Evolutionary conservation across 2,329 filamentous ascomycete species (phyloP).

Genomic region (Nemania sp.): DNA sequence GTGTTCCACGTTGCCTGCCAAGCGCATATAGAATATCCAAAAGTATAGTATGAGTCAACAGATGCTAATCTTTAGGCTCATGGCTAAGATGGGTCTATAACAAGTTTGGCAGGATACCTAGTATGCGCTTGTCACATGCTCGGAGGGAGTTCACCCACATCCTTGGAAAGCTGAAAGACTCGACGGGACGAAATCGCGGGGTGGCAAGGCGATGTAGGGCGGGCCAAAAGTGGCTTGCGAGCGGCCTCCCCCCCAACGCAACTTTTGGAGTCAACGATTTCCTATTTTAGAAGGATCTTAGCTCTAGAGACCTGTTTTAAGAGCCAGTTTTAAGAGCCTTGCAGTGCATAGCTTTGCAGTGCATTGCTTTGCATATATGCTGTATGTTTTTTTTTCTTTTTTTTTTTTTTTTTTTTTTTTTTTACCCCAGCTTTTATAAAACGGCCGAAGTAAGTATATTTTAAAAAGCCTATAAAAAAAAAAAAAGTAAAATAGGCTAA

Average conservation of each 20-base stretch:
- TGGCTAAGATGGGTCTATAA: not conserved
- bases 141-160: constrained; percentile 5
- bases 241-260: constrained; percentile 37
- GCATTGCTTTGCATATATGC: no score
- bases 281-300: no score
- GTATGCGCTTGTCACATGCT: not conserved
- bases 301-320: no score
- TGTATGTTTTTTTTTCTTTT: no score
- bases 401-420: no score
- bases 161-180: constrained; percentile 39
- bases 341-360: no score
- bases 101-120: not conserved
- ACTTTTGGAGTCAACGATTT: no score
- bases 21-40: not conserved
- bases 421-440: no score
- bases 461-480: no score
- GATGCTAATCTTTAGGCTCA: not conserved
- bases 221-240: constrained; percentile 34
- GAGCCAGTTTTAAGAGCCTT: no score
- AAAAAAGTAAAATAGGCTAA: no score
- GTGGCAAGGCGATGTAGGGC: constrained; percentile 31
- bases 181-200: constrained; percentile 20
- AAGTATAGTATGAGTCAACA: constrained; percentile 6
- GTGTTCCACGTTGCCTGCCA: not conserved
- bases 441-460: no score